A percentile compares a stretch with the other conserved stretches of the same genome.
Evolutionary conservation across 2,329 filamentous ascomycete genomes (phyloP).

Genomic region (Xylariaceae sp.): DNA sequence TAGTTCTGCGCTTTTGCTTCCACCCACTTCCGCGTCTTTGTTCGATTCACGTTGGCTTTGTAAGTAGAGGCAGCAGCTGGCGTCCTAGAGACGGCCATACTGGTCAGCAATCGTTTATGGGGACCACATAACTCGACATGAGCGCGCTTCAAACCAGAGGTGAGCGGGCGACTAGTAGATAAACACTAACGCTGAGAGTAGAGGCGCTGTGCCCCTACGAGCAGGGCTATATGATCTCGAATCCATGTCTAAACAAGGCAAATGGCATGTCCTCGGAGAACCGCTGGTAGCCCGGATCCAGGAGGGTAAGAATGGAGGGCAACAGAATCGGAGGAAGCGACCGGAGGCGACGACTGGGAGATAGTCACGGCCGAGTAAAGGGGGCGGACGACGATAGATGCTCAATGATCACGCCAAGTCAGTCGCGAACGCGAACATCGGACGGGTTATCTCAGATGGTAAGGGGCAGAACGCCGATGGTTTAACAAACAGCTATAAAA

Average conservation of each 20-base stretch:
- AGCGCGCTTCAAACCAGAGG: background rate
- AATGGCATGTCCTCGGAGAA: constrained; percentile 2
- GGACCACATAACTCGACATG: background rate
- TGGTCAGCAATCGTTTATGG: constrained; percentile 2
- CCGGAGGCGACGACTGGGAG: background rate
- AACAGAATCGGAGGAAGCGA: background rate
- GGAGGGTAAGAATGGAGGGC: background rate
- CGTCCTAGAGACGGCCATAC: background rate
- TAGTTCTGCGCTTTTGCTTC: constrained; percentile 83
- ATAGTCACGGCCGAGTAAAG: background rate
- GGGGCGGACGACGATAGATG: background rate
- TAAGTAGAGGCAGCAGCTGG: constrained; percentile 41
- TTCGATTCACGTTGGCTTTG: constrained; percentile 79
- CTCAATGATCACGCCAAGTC: background rate
- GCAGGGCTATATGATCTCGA: constrained; percentile 22
- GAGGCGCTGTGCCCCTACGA: constrained; percentile 17
- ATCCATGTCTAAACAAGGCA: constrained; percentile 17
- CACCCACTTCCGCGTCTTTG: constrained; percentile 92
- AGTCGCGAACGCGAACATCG: constrained; percentile 7
- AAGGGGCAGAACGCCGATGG: background rate
- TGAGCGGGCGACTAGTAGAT: background rate
- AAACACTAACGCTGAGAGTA: constrained; percentile 16
- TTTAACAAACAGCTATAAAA: background rate
- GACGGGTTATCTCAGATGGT: constrained; percentile 2
- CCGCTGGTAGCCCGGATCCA: background rate